Base-by-base conservation (phyloP, 2,329 filamentous ascomycete genomes). In the Cercospora sp. region DNA sequence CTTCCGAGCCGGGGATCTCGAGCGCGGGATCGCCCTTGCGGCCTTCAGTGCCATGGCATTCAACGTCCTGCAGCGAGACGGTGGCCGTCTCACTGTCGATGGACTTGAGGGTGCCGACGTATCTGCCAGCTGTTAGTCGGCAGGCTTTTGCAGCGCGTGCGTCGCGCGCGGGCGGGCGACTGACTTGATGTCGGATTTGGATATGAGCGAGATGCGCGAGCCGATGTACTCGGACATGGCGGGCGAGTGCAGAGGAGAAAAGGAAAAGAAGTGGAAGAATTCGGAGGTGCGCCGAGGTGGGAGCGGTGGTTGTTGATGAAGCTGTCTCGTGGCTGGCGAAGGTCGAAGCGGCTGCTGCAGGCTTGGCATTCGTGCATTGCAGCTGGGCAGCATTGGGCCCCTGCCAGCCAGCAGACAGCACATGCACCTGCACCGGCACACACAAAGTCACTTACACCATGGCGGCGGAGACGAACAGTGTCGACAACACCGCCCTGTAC, bases 71-170 rank as follows among this genome's bases (percentile, higher is more conserved):
- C 72, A 99, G 89, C 51, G 95, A 96, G 77, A 99, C 96, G 72
- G 95, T 98, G 58, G 94, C 96, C 75, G 93, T 91, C 81, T 97
- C 94, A 70, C 94, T 96, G 82, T 97, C 97, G 87, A 99, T 99
- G 81, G 97, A 92, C 83, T 97, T 93, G 63, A 99, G 89, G 64
- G 91, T 94, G 74, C 95, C 95, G 78, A 96, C 92, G 84, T 98
- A 98, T 82, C 94, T 97, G 62, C 45, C 42, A 58, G 51, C 36
- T 59, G 58, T 60, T 39, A 63, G 63, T 57, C 55, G 30, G 45
- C 36, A 57, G 42, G 53, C 30, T 30, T 33, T 58, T 33, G 53
- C 53, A 31, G 26, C 26, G 53, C 28, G 45, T 26, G 45, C 20
- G 45, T 28, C 60, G 66, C 12, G 60, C 33, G n/a, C 45, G 60